Base-by-base conservation (phyloP, 2,329 filamentous ascomycete genomes). In the Fusarium sp. region DNA sequence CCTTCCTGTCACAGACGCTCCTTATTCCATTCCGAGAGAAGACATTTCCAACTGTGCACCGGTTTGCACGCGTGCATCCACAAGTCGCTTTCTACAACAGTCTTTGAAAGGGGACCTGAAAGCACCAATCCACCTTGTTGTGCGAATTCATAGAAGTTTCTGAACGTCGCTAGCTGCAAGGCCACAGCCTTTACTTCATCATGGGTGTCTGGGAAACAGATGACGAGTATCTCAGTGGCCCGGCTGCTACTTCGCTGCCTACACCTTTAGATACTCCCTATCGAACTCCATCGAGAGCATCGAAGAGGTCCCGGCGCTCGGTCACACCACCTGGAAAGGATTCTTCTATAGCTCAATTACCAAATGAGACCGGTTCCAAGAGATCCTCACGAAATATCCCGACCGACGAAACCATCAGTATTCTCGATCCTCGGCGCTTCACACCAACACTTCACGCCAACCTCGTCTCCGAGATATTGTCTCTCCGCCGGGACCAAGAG, bases 361-460 rank as follows among this genome's bases (percentile, higher is more conserved):
- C 81, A 10, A 82, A 79, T 44, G 84, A 86, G 51, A 85, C 81
- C 74, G 80, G 79, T 27, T 83, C 82, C 14, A 88, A 88, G 71
- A 82, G 89, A 75, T 83, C 85, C 25, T 88, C 88, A 19, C 84
- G 86, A 64, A 91, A 94, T 78, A 81, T 89, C 29, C 83, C 85
- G 27, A 87, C 83, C 60, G 90, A 95, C 73, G 92, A 95, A 70
- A 89, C 84, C 48, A 90, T 94, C 64, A 87, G 89, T 74, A 90
- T 94, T 27, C 85, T 98, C 35, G 96, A 99, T 78, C 94, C 96
- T 7, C 90, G 95, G 61, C 90, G 96, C 41, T 98, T 99, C 79
- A 99, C 96, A 1, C 96, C 96, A 3, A 98, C 95, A 1, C 84
- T 99, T 16, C 96, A 98, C 80, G 96, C 96, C 14, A 98, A 94